Conservation (phyloP, 2,329 filamentous ascomycete genomes). For the Diaporthe australafricana region DNA sequence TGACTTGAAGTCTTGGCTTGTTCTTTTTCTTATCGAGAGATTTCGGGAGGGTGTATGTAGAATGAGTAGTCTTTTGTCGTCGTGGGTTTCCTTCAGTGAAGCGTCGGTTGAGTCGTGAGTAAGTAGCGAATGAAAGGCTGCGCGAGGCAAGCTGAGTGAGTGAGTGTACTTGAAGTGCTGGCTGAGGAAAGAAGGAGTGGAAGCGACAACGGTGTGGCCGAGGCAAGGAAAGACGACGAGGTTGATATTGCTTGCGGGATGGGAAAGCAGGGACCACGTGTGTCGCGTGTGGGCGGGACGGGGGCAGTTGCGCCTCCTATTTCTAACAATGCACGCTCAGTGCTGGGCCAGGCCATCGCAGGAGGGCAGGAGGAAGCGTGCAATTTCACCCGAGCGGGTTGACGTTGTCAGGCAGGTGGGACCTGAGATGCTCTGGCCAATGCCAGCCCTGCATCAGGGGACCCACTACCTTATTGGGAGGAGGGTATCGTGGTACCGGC, state of each 20-base stretch:
- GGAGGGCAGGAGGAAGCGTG: constrained; percentile 25
- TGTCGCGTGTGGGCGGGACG: constrained; percentile 13
- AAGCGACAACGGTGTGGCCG: not conserved
- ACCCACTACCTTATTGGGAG: constrained; percentile 20
- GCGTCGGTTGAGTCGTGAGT: not conserved
- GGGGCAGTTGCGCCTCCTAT: constrained; percentile 28
- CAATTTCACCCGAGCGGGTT: constrained; percentile 35
- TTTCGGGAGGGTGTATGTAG: not conserved
- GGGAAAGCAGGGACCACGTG: constrained; percentile 12
- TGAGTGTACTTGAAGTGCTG: constrained; percentile 12
- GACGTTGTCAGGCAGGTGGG: constrained; percentile 35
- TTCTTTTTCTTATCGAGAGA: not conserved
- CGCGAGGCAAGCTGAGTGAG: constrained; percentile 35
- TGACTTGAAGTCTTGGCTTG: not conserved
- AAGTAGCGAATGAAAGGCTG: constrained; percentile 35
- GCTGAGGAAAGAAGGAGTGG: constrained; percentile 15
- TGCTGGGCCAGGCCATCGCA: constrained; percentile 24
- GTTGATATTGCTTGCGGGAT: constrained; percentile 26
- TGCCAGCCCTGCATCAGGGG: not conserved
- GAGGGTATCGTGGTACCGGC: constrained; percentile 2
- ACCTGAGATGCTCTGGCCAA: constrained; percentile 19
- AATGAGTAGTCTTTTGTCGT: not conserved
- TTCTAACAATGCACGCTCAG: constrained; percentile 21
- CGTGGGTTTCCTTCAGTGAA: constrained; percentile 6
- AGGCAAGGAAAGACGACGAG: constrained; percentile 16